Percentiles rank a stretch among this genome's conserved stretches.
Conservation (phyloP, 805 yeast species). For the Alloascoidea hylecoeti region DNA sequence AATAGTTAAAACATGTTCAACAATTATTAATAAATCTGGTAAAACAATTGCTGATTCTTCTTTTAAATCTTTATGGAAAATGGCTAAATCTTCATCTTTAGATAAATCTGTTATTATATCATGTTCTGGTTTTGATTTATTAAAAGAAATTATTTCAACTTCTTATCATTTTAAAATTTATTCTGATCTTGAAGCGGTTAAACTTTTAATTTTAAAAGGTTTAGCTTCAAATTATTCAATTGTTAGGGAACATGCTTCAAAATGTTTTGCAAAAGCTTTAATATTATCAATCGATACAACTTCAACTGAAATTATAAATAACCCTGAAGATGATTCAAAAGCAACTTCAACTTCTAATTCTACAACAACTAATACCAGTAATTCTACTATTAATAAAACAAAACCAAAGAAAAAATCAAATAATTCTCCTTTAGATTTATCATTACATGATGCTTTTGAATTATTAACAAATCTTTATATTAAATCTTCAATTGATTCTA, state of each 20-base stretch:
- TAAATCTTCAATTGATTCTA: slow-evolving; percentile 2
- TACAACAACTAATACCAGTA: slow-evolving; percentile 7
- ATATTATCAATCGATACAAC: slow-evolving; percentile 4
- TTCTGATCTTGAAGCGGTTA: slow-evolving; percentile 15
- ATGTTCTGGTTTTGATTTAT: slow-evolving; percentile 15
- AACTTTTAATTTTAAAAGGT: slow-evolving; percentile 11
- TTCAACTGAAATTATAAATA: slow-evolving; percentile 8
- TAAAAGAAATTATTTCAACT: slow-evolving; percentile 10
- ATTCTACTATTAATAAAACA: slow-evolving; percentile 5
- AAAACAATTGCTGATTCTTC: slow-evolving; percentile 17
- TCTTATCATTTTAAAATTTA: slow-evolving; percentile 10
- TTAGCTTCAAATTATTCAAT: slow-evolving; percentile 9
- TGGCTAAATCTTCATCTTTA: slow-evolving; percentile 11
- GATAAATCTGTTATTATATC: slow-evolving; percentile 16
- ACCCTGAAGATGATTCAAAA: slow-evolving; percentile 5
- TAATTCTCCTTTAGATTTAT: slow-evolving; percentile 8
- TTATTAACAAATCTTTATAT: slow-evolving; percentile 10
- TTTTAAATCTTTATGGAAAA: slow-evolving; percentile 17
- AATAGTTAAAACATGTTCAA: slow-evolving; percentile 10
- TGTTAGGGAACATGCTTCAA: slow-evolving; percentile 16
- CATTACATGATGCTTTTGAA: slow-evolving; percentile 10
- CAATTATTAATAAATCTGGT: slow-evolving; percentile 11
- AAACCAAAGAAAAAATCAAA: slow-evolving; percentile 6
- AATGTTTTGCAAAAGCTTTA: slow-evolving; percentile 14
- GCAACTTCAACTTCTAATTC: slow-evolving; percentile 5